Percentiles rank a stretch among this genome's conserved stretches.
Evolutionary conservation across 306 rosid species (phyloP).

Genomic region (Senna tora): DNA sequence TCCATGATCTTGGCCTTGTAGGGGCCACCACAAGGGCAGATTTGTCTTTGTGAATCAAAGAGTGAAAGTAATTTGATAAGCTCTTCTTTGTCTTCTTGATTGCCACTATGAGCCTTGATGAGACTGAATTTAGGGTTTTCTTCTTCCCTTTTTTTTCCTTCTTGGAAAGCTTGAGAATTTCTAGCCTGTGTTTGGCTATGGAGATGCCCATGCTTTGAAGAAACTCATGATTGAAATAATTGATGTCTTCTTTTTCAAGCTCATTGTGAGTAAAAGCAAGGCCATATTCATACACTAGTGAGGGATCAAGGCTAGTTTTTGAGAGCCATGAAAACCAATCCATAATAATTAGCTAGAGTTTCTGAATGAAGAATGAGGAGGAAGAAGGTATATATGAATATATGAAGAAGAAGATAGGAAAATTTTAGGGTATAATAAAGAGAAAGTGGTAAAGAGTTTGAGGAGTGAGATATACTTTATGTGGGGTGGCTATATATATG

Average conservation of each 20-base stretch:
- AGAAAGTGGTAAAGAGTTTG: constrained; percentile 1
- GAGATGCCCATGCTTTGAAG: constrained; percentile 97
- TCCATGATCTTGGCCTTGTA: constrained; percentile 48
- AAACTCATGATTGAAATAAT: constrained; percentile 87
- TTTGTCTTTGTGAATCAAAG: constrained; percentile 37
- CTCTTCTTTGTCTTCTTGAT: constrained; percentile 65
- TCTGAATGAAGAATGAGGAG: not conserved
- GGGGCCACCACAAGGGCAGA: constrained; percentile 74
- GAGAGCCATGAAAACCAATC: constrained; percentile 98
- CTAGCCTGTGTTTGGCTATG: constrained; percentile 89
- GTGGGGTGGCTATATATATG: constrained; percentile 21
- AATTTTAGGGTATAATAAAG: constrained; percentile 2
- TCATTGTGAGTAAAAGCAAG: constrained; percentile 80
- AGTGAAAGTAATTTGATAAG: constrained; percentile 48
- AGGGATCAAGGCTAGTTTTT: constrained; percentile 66
- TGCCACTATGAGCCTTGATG: constrained; percentile 58
- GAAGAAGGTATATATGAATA: constrained; percentile 28
- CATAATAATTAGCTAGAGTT: constrained; percentile 42
- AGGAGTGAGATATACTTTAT: constrained; percentile 26
- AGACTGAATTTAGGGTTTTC: constrained; percentile 41
- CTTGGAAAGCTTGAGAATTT: constrained; percentile 76
- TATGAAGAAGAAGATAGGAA: not conserved
- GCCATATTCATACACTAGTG: constrained; percentile 78
- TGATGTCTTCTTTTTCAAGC: constrained; percentile 84
- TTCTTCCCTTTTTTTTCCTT: constrained; percentile 40